Base-by-base conservation (phyloP, 2,329 filamentous ascomycete species). In the Microsporum canis region DNA sequence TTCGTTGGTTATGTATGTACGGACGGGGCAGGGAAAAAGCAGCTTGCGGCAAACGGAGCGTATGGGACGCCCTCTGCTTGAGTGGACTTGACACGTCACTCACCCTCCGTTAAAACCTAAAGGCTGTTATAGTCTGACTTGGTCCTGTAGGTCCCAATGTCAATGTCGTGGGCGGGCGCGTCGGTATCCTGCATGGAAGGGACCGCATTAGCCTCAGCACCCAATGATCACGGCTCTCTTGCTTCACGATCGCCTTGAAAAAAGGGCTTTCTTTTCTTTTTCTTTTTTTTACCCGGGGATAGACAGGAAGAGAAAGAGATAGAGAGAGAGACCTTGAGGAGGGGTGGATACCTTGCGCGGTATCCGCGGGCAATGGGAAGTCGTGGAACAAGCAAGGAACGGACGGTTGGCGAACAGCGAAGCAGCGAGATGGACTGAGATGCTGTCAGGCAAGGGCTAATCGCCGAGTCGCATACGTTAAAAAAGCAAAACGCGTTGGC, bases 11-110 rank as follows among this genome's bases (percentile, higher is more conserved):
- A 69, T 63, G 68, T 67, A 68, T 67, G 69, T 31, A 31, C 36
- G 33, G 27, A 57, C 56, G 39, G 59, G 31, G 53, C 34, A 17
- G 60, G 71, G 69, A 68, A 70, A 67, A 71, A 71, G 66, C 67
- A 63, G 66, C 67, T 71, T 72, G 38, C 70, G 69, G 70, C 70
- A 70, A 43, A 65, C 64, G 60, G 68, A 70, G 66, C 64, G 66
- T 67, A 67, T 67, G 66, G 68, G 68, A 66, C 69, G 71, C 68
- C 33, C 55, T 56, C 55, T 39, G 55, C 55, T 53, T 34, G 31
- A 33, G 49, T 53, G 31, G 55, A 57, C 33, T 57, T 57, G 55
- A 74, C 76, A 78, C 75, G 76, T 78, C 76, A 78, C 67, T 65
- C 56, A 49, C 60, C 41, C 34, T 57, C 55, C 55, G 55, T 39